A percentile compares a stretch with the other conserved stretches of the same genome.
Conservation (phyloP, 2,329 filamentous ascomycete species). For the Talaromyces amestolkiae region DNA sequence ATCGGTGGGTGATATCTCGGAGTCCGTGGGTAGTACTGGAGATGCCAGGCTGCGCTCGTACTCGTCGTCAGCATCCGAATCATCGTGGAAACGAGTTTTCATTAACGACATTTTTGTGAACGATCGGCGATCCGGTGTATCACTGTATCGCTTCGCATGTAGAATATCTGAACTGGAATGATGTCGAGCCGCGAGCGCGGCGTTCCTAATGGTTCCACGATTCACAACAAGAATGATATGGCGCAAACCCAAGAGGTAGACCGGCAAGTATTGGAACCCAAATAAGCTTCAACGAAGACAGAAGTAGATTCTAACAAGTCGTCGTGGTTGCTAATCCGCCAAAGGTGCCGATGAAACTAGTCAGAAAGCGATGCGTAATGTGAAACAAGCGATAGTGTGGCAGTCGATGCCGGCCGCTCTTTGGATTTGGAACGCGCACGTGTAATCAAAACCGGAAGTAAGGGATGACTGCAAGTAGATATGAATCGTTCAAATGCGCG, state of each 20-base stretch:
- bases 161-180: background rate
- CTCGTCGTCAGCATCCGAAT: constrained; percentile 65
- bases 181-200: constrained; percentile 12
- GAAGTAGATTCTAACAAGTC: background rate
- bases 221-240: background rate
- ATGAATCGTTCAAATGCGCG: background rate
- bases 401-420: background rate
- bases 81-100: constrained; percentile 56
- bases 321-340: background rate
- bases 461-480: background rate
- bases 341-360: background rate
- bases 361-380: background rate
- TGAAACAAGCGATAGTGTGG: constrained; percentile 1
- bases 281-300: background rate
- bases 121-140: background rate
- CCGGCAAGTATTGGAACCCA: background rate
- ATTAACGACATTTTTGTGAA: constrained; percentile 14
- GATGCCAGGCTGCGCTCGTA: constrained; percentile 61
- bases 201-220: constrained; percentile 2
- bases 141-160: background rate
- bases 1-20: constrained; percentile 56
- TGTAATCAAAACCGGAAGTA: background rate
- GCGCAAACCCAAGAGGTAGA: background rate
- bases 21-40: constrained; percentile 56
- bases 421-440: background rate